phyloP scores from a whole-genome alignment of 192 early-diverging fungal species.

The Coemansia sp. region DNA sequence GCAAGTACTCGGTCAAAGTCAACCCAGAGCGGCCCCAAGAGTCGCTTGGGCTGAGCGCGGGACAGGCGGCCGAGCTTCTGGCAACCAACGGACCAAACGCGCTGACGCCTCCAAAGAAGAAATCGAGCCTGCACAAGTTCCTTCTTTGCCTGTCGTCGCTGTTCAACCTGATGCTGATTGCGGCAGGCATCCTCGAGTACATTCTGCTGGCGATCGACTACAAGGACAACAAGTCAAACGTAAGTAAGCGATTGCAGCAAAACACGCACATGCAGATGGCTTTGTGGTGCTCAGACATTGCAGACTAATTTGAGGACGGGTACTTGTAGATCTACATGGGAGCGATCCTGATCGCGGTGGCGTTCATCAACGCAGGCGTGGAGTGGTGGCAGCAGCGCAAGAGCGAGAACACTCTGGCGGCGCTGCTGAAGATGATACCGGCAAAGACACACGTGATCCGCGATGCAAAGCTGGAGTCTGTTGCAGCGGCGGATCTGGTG shows the following conservation, averaged over 20 bases:
- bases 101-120: conserved; percentile 84
- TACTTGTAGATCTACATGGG: conserved; percentile 78
- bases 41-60: conserved; percentile 67
- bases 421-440: conserved; percentile 91
- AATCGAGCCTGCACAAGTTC: conserved; percentile 73
- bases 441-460: conserved; percentile 79
- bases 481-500: conserved; percentile 74
- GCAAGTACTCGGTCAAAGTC: conserved; percentile 54
- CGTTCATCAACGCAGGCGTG: conserved; percentile 87
- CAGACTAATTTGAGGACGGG: too few species aligned
- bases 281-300: too few species aligned
- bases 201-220: conserved; percentile 79
- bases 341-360: conserved; percentile 82
- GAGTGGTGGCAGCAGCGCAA: conserved; percentile 94
- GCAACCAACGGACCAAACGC: conserved; percentile 77
- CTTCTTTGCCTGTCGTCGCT: conserved; percentile 71
- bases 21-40: conserved; percentile 62
- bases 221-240: conserved; percentile 72
- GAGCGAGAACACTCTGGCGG: conserved; percentile 82
- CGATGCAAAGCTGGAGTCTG: conserved; percentile 66
- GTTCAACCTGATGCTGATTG: conserved; percentile 89
- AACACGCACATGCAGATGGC: too few species aligned
- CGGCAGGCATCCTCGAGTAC: conserved; percentile 79
- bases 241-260: too few species aligned
- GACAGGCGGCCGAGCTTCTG: conserved; percentile 67